These are phyloP conservation scores for Exophiala spinifera DNA, from an alignment of 2,329 filamentous ascomycete genomes.

Conservation along the genomic window DNA sequence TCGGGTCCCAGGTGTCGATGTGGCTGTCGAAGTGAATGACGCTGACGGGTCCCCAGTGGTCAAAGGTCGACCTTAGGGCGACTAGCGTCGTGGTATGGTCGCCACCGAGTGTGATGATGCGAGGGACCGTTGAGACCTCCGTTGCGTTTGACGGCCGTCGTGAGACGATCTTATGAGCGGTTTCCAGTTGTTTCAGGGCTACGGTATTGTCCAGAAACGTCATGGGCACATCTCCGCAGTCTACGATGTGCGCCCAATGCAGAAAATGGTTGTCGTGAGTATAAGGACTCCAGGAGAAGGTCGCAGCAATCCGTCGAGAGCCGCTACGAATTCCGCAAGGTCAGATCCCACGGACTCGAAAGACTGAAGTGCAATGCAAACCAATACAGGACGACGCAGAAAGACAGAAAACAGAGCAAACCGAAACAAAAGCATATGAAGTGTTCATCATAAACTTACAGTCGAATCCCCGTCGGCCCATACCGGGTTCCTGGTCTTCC, in stretches of 20 bases:
- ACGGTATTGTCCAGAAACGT: constrained; percentile 54
- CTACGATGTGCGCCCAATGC: constrained; percentile 52
- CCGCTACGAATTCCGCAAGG: constrained; percentile 32
- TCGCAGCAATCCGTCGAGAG: constrained; percentile 46
- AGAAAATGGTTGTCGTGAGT: constrained; percentile 47
- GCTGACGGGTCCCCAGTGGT: constrained; percentile 52
- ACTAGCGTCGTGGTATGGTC: constrained; percentile 57
- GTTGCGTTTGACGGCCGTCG: constrained; percentile 44
- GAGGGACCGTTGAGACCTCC: constrained; percentile 41
- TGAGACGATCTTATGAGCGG: constrained; percentile 50
- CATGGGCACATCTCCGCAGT: constrained; percentile 55
- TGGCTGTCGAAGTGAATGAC: constrained; percentile 60
- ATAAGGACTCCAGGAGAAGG: constrained; percentile 47
- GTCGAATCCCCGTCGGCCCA: constrained; percentile 52
- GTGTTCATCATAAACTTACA: constrained; percentile 18
- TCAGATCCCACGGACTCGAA: too few relatives aligned
- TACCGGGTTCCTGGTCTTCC: constrained; percentile 53
- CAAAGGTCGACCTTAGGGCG: constrained; percentile 49
- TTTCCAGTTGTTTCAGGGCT: constrained; percentile 52
- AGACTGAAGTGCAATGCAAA: too few relatives aligned
- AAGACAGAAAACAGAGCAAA: not conserved
- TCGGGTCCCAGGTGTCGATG: constrained; percentile 55
- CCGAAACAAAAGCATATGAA: too few relatives aligned
- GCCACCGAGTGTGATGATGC: constrained; percentile 54
- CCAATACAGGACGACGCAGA: not conserved